These are phyloP conservation scores for Plasmodium coatneyi DNA, from an alignment of 169 alveolate species.

Conservation along the genomic window DNA sequence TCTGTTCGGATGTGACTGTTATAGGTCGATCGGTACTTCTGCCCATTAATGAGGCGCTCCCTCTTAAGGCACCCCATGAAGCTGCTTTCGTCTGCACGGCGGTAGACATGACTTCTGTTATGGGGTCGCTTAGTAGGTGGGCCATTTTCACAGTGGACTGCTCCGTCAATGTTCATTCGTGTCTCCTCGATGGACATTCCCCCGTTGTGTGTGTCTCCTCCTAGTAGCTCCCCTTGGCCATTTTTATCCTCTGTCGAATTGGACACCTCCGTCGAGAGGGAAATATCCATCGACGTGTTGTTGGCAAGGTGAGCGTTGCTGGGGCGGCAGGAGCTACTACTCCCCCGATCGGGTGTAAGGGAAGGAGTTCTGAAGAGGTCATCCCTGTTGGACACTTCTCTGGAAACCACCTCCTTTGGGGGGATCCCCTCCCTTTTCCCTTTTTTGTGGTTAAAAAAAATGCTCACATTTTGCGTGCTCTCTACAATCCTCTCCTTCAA, in stretches of 20 bases:
- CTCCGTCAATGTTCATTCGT: not conserved
- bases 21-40: not conserved
- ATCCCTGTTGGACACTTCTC: not conserved
- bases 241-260: not conserved
- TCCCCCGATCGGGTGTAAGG: not conserved
- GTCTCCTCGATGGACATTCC: not conserved
- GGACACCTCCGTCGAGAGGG: not conserved
- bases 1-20: not conserved
- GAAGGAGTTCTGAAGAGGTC: not conserved
- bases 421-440: not conserved
- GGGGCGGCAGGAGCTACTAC: not conserved
- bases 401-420: not conserved
- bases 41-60: slow-evolving; percentile 5
- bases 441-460: slow-evolving; percentile 3
- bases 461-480: slow-evolving; percentile 4
- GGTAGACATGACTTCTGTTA: not conserved
- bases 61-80: slow-evolving; percentile 8
- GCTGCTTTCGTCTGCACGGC: not conserved
- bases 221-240: not conserved
- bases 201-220: not conserved
- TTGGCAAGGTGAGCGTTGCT: not conserved
- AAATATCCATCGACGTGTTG: not conserved
- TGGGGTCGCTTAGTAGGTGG: not conserved
- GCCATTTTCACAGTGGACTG: not conserved
- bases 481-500: slow-evolving; percentile 23